Base-by-base conservation (phyloP, 208 protist species). In the Trypanosoma cruzi region DNA sequence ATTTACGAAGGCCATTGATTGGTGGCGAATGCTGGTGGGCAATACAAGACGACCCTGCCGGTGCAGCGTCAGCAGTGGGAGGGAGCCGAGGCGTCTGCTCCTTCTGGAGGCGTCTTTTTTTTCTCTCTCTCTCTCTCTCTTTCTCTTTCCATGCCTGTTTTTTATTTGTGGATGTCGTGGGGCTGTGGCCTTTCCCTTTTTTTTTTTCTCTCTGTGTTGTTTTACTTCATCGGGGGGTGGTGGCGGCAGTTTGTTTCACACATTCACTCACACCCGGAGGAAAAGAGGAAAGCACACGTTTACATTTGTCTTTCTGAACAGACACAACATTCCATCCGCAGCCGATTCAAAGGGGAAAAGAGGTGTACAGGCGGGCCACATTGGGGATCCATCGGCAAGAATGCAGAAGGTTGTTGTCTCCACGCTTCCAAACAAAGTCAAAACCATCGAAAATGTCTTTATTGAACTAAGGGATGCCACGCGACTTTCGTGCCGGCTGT, bases 401-500 rank as follows among this genome's bases (percentile, higher is more conserved):
- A 68, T 60, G 63, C 28, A 68, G 37, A 68, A 50, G 20, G 73
- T 54, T 22, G 60, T 82, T 26, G 20, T 81, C 34, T 32, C 66
- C n/a, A 61, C 80, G 26, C 61, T 70, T 63, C 80, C 80, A 31
- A 48, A 80, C 50, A 66, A 73, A 48, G 77, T 80, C 8, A 56
- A 66, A 32, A 70, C 78, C 28, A 73, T 80, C 28, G 80, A 84
- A 68, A 64, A 90, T 75, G 50, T 66, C 13, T 90, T 71, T 65
- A 84, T 90, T 40, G 29, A 69, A 4, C 62, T 90, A 22, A 71
- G 63, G 28, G 84, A 90, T 78, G 69, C 68, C 5, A 71, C 73
- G 14, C 59, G 74, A n/a, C 81, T 90, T 11, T 75, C 79, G 0
- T 71, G 75, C 4, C 80, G 84, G 5, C 60, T 86, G 18, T 90